phyloP scores from a whole-genome alignment of 306 rosid genomes.

The Dalbergia cultrata region DNA sequence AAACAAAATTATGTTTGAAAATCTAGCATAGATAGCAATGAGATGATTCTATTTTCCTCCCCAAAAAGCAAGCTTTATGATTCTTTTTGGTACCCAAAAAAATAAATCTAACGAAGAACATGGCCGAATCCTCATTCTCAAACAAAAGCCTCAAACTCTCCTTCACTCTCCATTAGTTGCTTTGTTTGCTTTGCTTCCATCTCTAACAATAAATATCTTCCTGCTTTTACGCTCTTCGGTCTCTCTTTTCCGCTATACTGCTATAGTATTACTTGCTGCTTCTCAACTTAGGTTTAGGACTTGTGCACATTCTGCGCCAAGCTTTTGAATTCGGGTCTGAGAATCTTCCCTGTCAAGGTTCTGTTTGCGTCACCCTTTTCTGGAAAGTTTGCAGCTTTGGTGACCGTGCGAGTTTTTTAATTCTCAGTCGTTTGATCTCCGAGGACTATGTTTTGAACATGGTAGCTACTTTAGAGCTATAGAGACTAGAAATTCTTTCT shows the following conservation, averaged over 20 bases:
- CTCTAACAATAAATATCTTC: neutral
- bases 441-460: neutral
- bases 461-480: neutral
- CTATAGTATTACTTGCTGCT: neutral
- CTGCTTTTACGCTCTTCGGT: neutral
- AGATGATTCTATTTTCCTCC: neutral
- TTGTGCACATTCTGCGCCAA: slow-evolving; percentile 9
- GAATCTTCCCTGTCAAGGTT: neutral
- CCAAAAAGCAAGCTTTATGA: too few species aligned
- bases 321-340: neutral
- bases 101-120: neutral
- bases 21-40: neutral
- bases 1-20: neutral
- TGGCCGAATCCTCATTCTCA: neutral
- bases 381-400: slow-evolving; percentile 8
- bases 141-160: neutral
- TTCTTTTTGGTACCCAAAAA: too few species aligned
- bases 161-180: neutral
- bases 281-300: neutral
- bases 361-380: slow-evolving; percentile 14
- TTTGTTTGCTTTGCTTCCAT: neutral
- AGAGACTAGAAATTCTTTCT: neutral
- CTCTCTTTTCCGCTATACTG: neutral
- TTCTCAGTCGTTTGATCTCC: neutral
- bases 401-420: neutral